Base-by-base conservation (phyloP, 148 eudicot genomes). In the Diospyros kaki region DNA sequence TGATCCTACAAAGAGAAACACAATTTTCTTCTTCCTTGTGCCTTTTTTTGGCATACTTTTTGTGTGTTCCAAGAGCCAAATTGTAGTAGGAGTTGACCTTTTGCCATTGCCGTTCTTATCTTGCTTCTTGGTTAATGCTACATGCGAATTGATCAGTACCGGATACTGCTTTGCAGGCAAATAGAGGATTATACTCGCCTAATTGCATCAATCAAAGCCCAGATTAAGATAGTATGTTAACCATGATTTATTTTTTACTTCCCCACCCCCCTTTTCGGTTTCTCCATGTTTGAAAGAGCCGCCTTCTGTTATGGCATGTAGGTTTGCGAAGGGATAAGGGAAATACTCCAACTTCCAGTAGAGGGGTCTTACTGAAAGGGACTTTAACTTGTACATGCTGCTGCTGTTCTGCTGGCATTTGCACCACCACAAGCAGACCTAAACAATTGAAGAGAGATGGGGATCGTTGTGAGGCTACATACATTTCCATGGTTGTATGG, bases 311-410 rank as follows among this genome's bases (percentile, higher is more conserved):
- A 3, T 66, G 41, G 59, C 40, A 62, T 85, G 87, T 85, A 93
- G 98, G 93, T 91, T 42, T 87, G 85, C 45, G 94, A 88, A 81
- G 96, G 94, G 50, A 88, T 91, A 68, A 78, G 90, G 67, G 97
- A 93, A 83, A 73, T 93, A 79, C 91, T 93, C 54, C 81, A 88
- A 76, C 75, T 88, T 69, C 81, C 92, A 40, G 66, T 68, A 46
- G 81, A 82, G 28, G 62, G 74, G 68, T 55, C 55, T 15, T 53
- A 56, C 65, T 39, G 44, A 42, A 75, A 44, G n/a, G 28, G 66
- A 38, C 17, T 7, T 42, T 9, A 51, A 50, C 38, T 67, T 58
- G 10, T 56, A 2, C n/a, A 8, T 51, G 38, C 15, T 17, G 2
- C 15, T n/a, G 13, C 13, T 72, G 74, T 42, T 59, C 45, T 72